Percentiles rank a stretch among this genome's conserved stretches.
phyloP scores from a whole-genome alignment of 2,329 filamentous ascomycete species.

The Dactylellina leptospora region DNA sequence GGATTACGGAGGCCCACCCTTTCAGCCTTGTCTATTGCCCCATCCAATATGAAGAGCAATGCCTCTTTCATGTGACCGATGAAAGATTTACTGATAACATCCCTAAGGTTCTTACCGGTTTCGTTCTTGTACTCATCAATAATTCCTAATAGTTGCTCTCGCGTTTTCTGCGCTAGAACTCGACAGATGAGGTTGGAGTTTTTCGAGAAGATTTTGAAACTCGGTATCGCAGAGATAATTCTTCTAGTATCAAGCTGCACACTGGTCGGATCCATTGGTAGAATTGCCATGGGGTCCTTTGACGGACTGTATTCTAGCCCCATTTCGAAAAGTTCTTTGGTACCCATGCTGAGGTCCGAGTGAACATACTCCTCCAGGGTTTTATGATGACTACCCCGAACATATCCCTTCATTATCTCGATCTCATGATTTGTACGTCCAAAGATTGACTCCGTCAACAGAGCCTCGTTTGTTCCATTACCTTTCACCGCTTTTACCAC shows the following conservation, averaged over 20 bases:
- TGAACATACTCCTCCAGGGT: conserved; percentile 77
- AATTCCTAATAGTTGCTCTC: conserved; percentile 85
- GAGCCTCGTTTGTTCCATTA: conserved; percentile 81
- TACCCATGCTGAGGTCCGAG: conserved; percentile 84
- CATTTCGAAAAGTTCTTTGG: conserved; percentile 83
- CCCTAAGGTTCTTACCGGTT: conserved; percentile 75
- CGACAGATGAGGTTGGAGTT: conserved; percentile 80
- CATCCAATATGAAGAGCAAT: conserved; percentile 79
- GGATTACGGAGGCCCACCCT: conserved; percentile 27
- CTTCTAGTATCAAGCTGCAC: conserved; percentile 13
- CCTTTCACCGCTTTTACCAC: conserved; percentile 78
- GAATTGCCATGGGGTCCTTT: conserved; percentile 18
- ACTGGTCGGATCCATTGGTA: conserved; percentile 1
- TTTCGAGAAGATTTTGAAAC: conserved; percentile 61
- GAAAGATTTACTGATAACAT: conserved; percentile 81
- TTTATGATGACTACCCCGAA: conserved; percentile 72
- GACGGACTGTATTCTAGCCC: conserved; percentile 80
- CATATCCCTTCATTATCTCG: conserved; percentile 81
- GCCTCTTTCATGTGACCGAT: conserved; percentile 91
- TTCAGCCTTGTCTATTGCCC: conserved; percentile 71
- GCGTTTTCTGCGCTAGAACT: conserved; percentile 77
- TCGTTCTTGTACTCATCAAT: conserved; percentile 76
- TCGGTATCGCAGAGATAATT: conserved; percentile 40
- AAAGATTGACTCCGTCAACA: conserved; percentile 87
- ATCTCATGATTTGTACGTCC: conserved; percentile 87